These are phyloP conservation scores for Fomitopsis serialis DNA, from an alignment of 768 basidiomycete genomes.

Conservation along the genomic window DNA sequence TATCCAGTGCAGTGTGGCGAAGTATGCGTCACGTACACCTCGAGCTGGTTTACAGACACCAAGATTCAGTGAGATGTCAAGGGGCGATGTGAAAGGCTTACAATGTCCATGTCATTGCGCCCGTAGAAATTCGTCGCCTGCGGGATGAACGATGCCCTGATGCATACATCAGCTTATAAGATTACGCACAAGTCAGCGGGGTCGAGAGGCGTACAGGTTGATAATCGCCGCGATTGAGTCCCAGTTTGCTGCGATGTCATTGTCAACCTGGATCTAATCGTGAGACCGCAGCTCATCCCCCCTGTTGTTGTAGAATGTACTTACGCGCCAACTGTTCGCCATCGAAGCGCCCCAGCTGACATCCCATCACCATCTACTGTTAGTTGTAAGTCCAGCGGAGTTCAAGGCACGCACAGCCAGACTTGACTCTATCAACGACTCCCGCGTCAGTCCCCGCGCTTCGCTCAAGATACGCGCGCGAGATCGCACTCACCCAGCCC, in stretches of 20 bases:
- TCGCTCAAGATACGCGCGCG: not conserved
- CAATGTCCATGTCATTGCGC: slow-evolving; percentile 69
- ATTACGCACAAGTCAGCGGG: not conserved
- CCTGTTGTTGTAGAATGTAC: slow-evolving; percentile 12
- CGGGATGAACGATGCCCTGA: slow-evolving; percentile 59
- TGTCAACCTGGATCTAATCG: not conserved
- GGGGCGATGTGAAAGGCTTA: slow-evolving; percentile 19
- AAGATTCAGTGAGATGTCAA: too few relatives aligned
- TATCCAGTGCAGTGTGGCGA: too few relatives aligned
- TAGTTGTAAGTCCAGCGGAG: too few relatives aligned
- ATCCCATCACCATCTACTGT: slow-evolving; percentile 58
- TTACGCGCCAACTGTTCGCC: slow-evolving; percentile 6
- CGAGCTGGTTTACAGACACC: too few relatives aligned
- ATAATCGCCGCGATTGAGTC: slow-evolving; percentile 45
- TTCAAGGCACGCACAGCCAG: slow-evolving; percentile 7
- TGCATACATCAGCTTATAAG: not conserved
- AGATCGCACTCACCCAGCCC: slow-evolving; percentile 43
- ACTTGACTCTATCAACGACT: slow-evolving; percentile 4
- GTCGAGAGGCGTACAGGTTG: slow-evolving; percentile 36
- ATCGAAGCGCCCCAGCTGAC: slow-evolving; percentile 11
- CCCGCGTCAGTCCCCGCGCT: not conserved
- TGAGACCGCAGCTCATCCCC: slow-evolving; percentile 8
- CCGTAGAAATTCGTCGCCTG: slow-evolving; percentile 64
- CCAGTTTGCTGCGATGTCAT: slow-evolving; percentile 32
- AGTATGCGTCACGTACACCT: slow-evolving; percentile 9